phyloP scores from a whole-genome alignment of 139 green algal genomes.

The Picochlorum sp. region DNA sequence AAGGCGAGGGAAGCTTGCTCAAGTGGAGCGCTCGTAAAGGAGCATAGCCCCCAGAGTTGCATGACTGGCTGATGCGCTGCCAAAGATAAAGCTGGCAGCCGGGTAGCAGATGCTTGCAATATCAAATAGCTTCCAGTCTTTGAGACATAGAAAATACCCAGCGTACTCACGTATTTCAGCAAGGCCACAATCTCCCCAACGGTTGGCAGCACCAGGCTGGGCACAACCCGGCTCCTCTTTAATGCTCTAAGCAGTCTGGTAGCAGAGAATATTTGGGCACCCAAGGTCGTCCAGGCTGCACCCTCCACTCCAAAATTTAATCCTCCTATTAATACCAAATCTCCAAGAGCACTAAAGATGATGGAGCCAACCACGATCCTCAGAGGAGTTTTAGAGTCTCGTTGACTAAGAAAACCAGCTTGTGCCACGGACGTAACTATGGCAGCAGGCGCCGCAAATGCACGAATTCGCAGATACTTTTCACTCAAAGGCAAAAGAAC shows the following conservation, averaged over 20 bases:
- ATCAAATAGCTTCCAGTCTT: conserved; percentile 58
- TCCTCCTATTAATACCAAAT: conserved; percentile 43
- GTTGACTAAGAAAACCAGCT: conserved; percentile 26
- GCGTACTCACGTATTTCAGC: conserved; percentile 29
- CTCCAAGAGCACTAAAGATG: conserved; percentile 37
- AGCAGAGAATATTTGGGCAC: conserved; percentile 32
- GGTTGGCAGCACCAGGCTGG: conserved; percentile 2
- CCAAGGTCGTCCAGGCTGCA: conserved; percentile 47
- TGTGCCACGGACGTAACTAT: conserved; percentile 44
- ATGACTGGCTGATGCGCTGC: conserved; percentile 57
- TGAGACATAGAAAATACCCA: conserved; percentile 49
- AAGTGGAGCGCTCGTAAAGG: conserved; percentile 44
- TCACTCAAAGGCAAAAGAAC: conserved; percentile 31
- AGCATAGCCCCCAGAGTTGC: conserved; percentile 32
- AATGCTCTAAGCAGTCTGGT: conserved; percentile 11
- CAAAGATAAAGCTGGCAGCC: conserved; percentile 31
- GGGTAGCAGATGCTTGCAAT: conserved; percentile 43
- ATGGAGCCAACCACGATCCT: conserved; percentile 31
- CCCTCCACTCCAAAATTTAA: conserved; percentile 42
- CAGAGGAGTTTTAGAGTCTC: conserved; percentile 40
- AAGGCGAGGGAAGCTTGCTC: conserved; percentile 54
- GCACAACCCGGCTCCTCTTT: background rate
- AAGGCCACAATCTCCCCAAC: conserved; percentile 5
- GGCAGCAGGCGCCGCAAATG: conserved; percentile 54
- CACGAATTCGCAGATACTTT: conserved; percentile 60